Conservation (phyloP, 1,284 basidiomycete species). For the Cutaneotrichosporon spelunceum region DNA sequence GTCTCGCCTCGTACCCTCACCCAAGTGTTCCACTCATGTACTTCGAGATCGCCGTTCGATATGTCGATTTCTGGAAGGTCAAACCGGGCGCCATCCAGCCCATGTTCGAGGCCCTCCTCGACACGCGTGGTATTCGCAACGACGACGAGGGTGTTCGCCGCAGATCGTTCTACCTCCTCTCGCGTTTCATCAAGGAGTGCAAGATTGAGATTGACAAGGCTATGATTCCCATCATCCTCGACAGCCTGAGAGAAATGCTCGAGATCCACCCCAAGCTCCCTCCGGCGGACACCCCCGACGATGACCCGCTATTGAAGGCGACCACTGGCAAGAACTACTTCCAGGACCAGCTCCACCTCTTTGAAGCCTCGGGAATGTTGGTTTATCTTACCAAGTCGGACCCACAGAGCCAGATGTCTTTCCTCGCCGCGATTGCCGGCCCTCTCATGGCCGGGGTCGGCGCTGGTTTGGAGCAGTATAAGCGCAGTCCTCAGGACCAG, state of each 20-base stretch:
- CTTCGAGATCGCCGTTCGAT: slow-evolving; percentile 88
- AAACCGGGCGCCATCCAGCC: slow-evolving; percentile 81
- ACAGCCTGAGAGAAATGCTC: slow-evolving; percentile 63
- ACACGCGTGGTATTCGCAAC: slow-evolving; percentile 78
- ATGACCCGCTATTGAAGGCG: slow-evolving; percentile 69
- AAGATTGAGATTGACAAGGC: slow-evolving; percentile 73
- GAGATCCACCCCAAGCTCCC: slow-evolving; percentile 54
- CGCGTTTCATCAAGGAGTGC: slow-evolving; percentile 85
- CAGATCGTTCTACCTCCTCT: slow-evolving; percentile 87
- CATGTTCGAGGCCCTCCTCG: slow-evolving; percentile 84
- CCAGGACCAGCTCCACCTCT: slow-evolving; percentile 91
- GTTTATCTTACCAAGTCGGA: slow-evolving; percentile 65
- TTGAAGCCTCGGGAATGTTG: slow-evolving; percentile 85
- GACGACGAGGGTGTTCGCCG: slow-evolving; percentile 67
- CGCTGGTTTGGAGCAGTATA: slow-evolving; percentile 58
- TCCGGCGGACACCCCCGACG: slow-evolving; percentile 54
- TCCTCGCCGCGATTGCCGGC: slow-evolving; percentile 73
- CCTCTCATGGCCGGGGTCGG: slow-evolving; percentile 78
- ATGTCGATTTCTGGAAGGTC: slow-evolving; percentile 94
- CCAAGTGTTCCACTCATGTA: slow-evolving; percentile 86
- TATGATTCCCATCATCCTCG: slow-evolving; percentile 68
- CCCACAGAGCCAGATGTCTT: slow-evolving; percentile 66
- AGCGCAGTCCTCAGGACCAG: slow-evolving; percentile 36
- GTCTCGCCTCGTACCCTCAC: slow-evolving; percentile 79
- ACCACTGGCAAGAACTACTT: slow-evolving; percentile 64